Percentiles rank a stretch among this genome's conserved stretches.
These are phyloP conservation scores for Trichoderma arundinaceum DNA, from an alignment of 2,329 filamentous ascomycete genomes.

Conservation along the genomic window DNA sequence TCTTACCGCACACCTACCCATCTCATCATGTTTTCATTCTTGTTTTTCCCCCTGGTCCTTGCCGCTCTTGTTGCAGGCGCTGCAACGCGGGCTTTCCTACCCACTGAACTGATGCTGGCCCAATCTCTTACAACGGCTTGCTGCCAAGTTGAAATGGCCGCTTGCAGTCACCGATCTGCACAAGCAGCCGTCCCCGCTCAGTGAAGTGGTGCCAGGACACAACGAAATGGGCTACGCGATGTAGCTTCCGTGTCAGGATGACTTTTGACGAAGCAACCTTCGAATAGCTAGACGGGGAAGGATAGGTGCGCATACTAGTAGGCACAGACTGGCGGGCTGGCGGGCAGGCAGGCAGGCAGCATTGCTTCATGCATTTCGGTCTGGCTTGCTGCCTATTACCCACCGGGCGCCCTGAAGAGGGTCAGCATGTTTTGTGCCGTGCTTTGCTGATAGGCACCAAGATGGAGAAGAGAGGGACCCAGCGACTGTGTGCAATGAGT, in stretches of 20 bases:
- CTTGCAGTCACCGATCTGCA: constrained; percentile 37
- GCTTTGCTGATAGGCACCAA: constrained; percentile 3
- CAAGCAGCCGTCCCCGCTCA: constrained; percentile 32
- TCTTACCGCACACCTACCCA: constrained; percentile 29
- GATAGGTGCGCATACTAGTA: neutral
- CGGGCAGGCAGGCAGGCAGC: constrained; percentile 37
- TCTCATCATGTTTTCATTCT: neutral
- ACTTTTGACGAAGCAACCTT: constrained; percentile 27
- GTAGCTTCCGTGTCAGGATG: constrained; percentile 39
- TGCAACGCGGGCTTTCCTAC: constrained; percentile 37
- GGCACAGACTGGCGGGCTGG: constrained; percentile 5
- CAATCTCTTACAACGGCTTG: constrained; percentile 27
- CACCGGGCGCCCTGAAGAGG: constrained; percentile 17
- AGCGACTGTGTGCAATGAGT: neutral
- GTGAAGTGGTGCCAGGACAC: constrained; percentile 36
- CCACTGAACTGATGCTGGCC: constrained; percentile 32
- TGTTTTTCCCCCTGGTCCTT: neutral
- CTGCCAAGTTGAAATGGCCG: constrained; percentile 26
- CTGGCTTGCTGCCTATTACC: constrained; percentile 30
- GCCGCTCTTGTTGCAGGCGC: constrained; percentile 14
- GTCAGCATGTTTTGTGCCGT: constrained; percentile 24
- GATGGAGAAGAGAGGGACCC: neutral
- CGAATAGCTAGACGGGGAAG: neutral
- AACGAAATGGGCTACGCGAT: constrained; percentile 30
- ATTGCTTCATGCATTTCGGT: constrained; percentile 48